Evolutionary conservation across 257 asterid species (phyloP).

Genomic region (Solanum chiquidenum): DNA sequence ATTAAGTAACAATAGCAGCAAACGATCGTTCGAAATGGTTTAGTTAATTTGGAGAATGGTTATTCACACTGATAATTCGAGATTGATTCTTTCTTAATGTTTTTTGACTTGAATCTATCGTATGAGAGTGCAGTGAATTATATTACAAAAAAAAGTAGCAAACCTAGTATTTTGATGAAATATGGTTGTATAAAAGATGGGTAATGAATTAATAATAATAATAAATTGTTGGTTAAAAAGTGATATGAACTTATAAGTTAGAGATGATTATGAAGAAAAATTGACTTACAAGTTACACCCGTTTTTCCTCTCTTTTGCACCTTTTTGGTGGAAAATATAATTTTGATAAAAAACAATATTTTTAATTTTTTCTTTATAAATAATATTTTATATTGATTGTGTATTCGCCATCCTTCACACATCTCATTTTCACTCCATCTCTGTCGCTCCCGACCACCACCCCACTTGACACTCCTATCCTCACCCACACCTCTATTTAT

Average conservation of each 20-base stretch:
- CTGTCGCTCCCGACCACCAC: neutral
- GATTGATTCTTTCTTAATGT: too few relatives aligned
- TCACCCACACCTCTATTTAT: neutral
- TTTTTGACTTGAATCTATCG: too few relatives aligned
- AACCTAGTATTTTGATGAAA: neutral
- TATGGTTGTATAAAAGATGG: neutral
- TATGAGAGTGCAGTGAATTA: too few relatives aligned
- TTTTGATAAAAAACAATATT: neutral
- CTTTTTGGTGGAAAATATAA: neutral
- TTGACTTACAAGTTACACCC: neutral
- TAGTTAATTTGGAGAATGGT: too few relatives aligned
- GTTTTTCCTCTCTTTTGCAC: neutral
- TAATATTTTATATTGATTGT: neutral
- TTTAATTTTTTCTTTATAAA: neutral
- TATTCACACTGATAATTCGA: too few relatives aligned
- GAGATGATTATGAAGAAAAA: neutral
- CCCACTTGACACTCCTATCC: neutral
- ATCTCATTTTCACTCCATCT: neutral
- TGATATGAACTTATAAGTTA: neutral
- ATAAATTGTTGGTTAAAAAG: neutral
- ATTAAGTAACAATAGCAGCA: neutral
- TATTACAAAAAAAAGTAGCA: neutral
- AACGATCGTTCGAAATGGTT: neutral
- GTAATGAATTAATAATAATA: neutral
- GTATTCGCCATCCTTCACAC: neutral